Evolutionary conservation across 495 filamentous ascomycete species (phyloP), one percentile per base, ranked within the genome.

Genomic region (Penicillium arizonense): DNA sequence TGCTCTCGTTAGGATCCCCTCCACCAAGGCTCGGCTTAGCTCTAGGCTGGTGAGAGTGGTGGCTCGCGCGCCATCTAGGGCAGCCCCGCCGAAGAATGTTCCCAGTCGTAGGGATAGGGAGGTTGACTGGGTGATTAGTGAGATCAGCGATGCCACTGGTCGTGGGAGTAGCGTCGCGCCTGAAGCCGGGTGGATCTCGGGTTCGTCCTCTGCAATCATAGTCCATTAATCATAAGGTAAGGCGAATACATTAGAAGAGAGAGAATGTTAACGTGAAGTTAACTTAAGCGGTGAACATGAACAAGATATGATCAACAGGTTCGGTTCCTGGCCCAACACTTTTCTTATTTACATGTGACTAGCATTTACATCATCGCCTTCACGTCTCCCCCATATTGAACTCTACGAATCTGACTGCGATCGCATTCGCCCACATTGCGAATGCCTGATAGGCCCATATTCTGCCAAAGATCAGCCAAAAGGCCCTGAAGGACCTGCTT

Each of bases 21-120:
- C 86, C 37, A 91, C 73, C 6, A 89, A 66, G 34, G 78, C 79
- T 33, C 87, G 78, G 44, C 84, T 82, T 12, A 91, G 60, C 70
- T 89, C 87, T 14, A 92, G 63, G 37, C 85, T 80, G 0, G 86
- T 87, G 47, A 91, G 66, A 3, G 88, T 88, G 4, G 87, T 87
- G 38, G 81, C 69, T 54, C 85, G 80, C 42, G 85, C 86, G 11
- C 83, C 82, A 64, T 84, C 80, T 30, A 91, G 63, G 6, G 85
- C 80, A 35, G 82, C 77, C 4, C 82, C 82, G 2, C 86, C 82
- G 14, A 91, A 75, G 41, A 84, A 76, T 0, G 82, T 83, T 5
- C 86, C 82, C n/a, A 90, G 59, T n/a, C 87, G 82, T 33, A 92
- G 72, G 11, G 82, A 85, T 16, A 90, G 74, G 6, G 85, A 84